phyloP scores from a whole-genome alignment of 768 basidiomycete genomes.

The Infundibulicybe gibba region DNA sequence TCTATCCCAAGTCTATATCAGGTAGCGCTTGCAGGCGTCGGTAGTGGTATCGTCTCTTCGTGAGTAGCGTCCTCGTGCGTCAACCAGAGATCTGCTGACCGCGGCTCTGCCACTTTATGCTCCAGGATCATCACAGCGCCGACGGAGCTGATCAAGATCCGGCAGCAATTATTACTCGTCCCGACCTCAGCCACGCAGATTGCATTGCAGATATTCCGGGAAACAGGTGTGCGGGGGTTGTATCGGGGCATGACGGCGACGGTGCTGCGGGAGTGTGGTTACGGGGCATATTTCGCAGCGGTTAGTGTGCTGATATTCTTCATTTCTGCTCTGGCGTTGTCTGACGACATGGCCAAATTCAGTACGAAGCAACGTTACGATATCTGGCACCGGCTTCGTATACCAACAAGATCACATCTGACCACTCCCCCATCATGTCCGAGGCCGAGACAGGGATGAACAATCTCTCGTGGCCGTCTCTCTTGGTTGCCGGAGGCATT shows the following conservation, averaged over 20 bases:
- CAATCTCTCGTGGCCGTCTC: conserved; percentile 55
- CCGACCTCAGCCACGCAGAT: conserved; percentile 48
- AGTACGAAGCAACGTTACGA: conserved; percentile 69
- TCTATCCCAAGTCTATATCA: conserved; percentile 63
- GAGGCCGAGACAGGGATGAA: conserved; percentile 34
- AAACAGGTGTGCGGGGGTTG: conserved; percentile 59
- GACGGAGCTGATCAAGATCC: conserved; percentile 89
- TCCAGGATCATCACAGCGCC: conserved; percentile 88
- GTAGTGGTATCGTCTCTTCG: conserved; percentile 79
- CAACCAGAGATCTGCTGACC: conserved; percentile 44
- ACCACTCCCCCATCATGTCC: conserved; percentile 19
- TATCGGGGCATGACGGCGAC: conserved; percentile 78
- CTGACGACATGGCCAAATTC: neutral
- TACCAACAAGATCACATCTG: neutral
- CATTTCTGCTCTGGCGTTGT: neutral
- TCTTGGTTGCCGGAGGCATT: conserved; percentile 70
- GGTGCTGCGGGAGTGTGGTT: conserved; percentile 73
- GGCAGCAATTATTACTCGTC: conserved; percentile 59
- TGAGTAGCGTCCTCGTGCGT: conserved; percentile 32
- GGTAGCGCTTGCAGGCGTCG: conserved; percentile 74
- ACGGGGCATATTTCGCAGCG: conserved; percentile 81
- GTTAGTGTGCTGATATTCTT: neutral
- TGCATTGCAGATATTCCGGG: conserved; percentile 49
- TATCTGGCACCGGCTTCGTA: conserved; percentile 23
- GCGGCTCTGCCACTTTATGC: too few relatives aligned